phyloP scores from a whole-genome alignment of 495 filamentous ascomycete genomes.

The Hypoxylon intermedium region DNA sequence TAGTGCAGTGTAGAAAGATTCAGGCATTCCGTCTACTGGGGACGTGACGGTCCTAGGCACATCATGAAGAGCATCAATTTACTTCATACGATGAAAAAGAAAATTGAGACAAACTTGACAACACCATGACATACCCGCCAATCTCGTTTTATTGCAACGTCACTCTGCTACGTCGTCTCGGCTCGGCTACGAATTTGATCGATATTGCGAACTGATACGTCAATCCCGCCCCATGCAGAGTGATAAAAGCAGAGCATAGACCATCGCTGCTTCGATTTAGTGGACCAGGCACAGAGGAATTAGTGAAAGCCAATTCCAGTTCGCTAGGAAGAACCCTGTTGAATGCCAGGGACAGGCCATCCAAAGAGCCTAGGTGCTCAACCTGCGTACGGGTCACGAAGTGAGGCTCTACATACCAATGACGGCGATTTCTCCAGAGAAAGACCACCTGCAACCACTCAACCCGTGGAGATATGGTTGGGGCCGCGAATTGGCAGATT shows the following conservation, averaged over 20 bases:
- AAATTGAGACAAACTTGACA: neutral
- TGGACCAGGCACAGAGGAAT: neutral
- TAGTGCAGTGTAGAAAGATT: too few species aligned
- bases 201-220: constrained; percentile 22
- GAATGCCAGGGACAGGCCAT: neutral
- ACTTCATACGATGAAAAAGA: constrained; percentile 17
- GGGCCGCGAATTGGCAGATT: constrained; percentile 15
- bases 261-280: constrained; percentile 10
- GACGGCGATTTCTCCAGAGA: constrained; percentile 3
- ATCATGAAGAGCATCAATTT: constrained; percentile 20
- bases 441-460: constrained; percentile 1
- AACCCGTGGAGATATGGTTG: constrained; percentile 10
- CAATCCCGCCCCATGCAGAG: constrained; percentile 11
- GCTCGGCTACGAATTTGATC: constrained; percentile 13
- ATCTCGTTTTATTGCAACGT: constrained; percentile 28
- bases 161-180: constrained; percentile 25
- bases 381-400: too few species aligned
- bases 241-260: constrained; percentile 12
- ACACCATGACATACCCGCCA: neutral
- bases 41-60: too few species aligned
- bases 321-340: neutral
- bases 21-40: too few species aligned
- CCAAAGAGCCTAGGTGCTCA: too few species aligned
- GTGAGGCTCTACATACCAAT: neutral
- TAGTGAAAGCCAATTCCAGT: constrained; percentile 18